Percentiles rank a stretch among this genome's conserved stretches.
These are phyloP conservation scores for Citrus hindsii DNA, from an alignment of 345 rosid genomes.

Conservation along the genomic window DNA sequence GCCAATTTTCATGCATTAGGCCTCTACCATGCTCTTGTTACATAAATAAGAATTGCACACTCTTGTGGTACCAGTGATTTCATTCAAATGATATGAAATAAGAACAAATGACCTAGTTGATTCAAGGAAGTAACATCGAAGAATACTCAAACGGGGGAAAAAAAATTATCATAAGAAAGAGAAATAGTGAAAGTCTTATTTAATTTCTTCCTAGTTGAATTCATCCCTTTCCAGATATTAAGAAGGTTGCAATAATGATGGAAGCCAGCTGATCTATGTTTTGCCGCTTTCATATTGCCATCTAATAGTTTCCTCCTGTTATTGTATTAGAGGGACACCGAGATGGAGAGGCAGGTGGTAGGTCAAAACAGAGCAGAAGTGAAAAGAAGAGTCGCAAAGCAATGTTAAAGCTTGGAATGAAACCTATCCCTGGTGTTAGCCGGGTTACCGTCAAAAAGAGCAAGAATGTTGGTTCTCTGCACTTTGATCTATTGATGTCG, in stretches of 20 bases:
- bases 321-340: background rate
- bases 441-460: background rate
- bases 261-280: background rate
- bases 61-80: background rate
- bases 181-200: background rate
- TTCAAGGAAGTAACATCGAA: background rate
- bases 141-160: background rate
- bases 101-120: background rate
- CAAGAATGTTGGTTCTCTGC: background rate
- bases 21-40: background rate
- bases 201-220: background rate
- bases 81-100: background rate
- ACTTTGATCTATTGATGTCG: background rate
- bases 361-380: background rate
- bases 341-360: background rate
- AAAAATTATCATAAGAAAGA: background rate
- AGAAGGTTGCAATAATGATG: background rate
- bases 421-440: background rate
- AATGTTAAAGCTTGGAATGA: slow-evolving; percentile 5
- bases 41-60: background rate
- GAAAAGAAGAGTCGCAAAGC: slow-evolving; percentile 4
- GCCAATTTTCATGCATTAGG: background rate
- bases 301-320: background rate
- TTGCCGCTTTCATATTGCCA: background rate
- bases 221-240: background rate